These are phyloP conservation scores for Malania oleifera DNA, from an alignment of 164 flowering plant genomes.

Conservation along the genomic window DNA sequence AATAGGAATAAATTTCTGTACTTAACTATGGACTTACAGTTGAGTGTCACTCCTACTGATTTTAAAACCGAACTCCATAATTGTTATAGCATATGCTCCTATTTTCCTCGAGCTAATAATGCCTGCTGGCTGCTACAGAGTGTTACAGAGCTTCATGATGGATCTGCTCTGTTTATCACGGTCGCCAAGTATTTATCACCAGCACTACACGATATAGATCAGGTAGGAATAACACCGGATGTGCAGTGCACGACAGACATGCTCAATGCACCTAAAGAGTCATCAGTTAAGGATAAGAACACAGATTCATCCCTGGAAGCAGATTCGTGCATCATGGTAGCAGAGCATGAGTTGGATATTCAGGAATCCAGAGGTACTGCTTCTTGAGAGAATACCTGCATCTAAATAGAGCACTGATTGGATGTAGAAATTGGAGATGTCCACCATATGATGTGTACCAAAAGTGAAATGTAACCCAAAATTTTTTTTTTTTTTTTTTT, in stretches of 20 bases:
- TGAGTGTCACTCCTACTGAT: too few species aligned
- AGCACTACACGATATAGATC: constrained; percentile 86
- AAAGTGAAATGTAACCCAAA: too few species aligned
- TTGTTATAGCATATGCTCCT: too few species aligned
- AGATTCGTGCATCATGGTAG: constrained; percentile 93
- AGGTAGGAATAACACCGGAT: constrained; percentile 85
- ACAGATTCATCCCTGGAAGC: constrained; percentile 53
- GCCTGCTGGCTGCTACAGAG: constrained; percentile 42
- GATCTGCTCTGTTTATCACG: constrained; percentile 88
- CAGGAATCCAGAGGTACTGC: constrained; percentile 80
- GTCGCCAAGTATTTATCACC: constrained; percentile 95
- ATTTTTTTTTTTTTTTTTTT: too few species aligned
- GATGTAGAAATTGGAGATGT: background rate
- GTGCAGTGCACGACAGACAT: constrained; percentile 83
- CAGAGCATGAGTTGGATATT: constrained; percentile 80
- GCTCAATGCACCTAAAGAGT: constrained; percentile 47
- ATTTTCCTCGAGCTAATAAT: too few species aligned
- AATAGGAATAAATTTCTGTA: too few species aligned
- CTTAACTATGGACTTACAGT: too few species aligned
- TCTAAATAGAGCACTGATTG: background rate
- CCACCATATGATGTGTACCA: too few species aligned
- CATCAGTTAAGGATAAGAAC: constrained; percentile 30
- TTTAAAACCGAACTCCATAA: too few species aligned
- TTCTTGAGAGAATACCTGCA: constrained; percentile 36
- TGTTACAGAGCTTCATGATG: constrained; percentile 92